phyloP scores from a whole-genome alignment of 345 rosid species.

The Gossypium sturtianum region DNA sequence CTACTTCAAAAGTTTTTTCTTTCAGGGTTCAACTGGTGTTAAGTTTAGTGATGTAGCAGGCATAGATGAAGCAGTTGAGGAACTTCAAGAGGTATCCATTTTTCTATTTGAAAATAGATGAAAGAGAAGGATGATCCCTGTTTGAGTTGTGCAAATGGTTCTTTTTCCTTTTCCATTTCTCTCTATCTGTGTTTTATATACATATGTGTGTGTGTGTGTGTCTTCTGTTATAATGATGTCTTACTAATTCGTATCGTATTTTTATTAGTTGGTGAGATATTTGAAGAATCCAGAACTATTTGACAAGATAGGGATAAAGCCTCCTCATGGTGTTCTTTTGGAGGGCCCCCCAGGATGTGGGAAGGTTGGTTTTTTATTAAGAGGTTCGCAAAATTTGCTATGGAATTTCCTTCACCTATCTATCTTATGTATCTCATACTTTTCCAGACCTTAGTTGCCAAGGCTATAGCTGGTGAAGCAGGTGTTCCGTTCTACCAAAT shows the following conservation, averaged over 20 bases:
- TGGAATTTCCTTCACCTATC: constrained; percentile 7
- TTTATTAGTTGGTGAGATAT: constrained; percentile 73
- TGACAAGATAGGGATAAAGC: constrained; percentile 91
- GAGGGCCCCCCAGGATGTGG: constrained; percentile 99
- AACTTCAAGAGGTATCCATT: constrained; percentile 85
- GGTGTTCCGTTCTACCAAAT: constrained; percentile 97
- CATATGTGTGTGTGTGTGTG: not conserved
- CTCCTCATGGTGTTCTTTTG: constrained; percentile 95
- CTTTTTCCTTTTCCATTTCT: constrained; percentile 1
- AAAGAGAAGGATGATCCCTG: not conserved
- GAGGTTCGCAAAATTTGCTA: constrained; percentile 8
- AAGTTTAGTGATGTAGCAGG: constrained; percentile 91
- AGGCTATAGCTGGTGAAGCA: constrained; percentile 98
- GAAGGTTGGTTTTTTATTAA: constrained; percentile 48
- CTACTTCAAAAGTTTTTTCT: constrained; percentile 12
- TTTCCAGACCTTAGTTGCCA: constrained; percentile 82
- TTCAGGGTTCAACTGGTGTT: constrained; percentile 91
- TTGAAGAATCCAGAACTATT: constrained; percentile 90
- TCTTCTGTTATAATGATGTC: constrained; percentile 4
- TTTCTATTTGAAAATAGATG: not conserved
- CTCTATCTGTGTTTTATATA: not conserved
- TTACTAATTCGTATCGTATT: constrained; percentile 2
- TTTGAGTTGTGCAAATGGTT: not conserved
- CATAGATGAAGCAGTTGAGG: constrained; percentile 96
- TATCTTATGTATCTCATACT: constrained; percentile 11